These are phyloP conservation scores for Arabis alpina DNA, from an alignment of 345 rosid genomes.

Conservation along the genomic window DNA sequence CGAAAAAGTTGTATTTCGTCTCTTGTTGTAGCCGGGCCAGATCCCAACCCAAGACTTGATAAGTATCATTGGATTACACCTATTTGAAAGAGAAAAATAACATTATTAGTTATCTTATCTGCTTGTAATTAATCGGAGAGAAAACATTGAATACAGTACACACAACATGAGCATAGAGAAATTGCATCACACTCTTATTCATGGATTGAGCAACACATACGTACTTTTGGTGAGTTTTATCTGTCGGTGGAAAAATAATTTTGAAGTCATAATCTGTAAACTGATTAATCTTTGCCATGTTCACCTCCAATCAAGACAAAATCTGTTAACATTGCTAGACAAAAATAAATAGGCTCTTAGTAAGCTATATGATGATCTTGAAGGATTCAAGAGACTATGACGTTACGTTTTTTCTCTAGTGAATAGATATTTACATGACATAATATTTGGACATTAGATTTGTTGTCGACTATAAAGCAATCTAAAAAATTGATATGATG, in stretches of 20 bases:
- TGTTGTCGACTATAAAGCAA: constrained; percentile 18
- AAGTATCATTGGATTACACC: background rate
- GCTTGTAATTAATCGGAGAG: constrained; percentile 3
- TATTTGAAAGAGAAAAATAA: background rate
- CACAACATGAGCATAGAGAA: constrained; percentile 5
- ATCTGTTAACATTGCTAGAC: constrained; percentile 36
- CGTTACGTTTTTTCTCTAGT: constrained; percentile 22
- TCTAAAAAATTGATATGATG: background rate
- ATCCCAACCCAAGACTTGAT: background rate
- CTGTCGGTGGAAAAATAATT: constrained; percentile 39
- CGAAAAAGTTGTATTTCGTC: too few relatives aligned
- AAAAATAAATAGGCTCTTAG: constrained; percentile 36
- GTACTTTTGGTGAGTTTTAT: constrained; percentile 8
- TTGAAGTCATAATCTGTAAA: constrained; percentile 14
- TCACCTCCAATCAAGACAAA: constrained; percentile 34
- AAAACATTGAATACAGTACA: constrained; percentile 27
- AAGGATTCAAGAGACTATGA: constrained; percentile 32
- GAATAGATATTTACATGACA: constrained; percentile 35
- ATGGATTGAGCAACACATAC: constrained; percentile 24
- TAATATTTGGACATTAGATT: constrained; percentile 31
- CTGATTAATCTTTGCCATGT: constrained; percentile 16
- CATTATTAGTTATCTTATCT: background rate
- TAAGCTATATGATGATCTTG: constrained; percentile 31
- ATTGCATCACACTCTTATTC: constrained; percentile 9
- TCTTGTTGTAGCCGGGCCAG: too few relatives aligned